Percentiles rank a stretch among this genome's conserved stretches.
These are phyloP conservation scores for Didymosphaeria variabile DNA, from an alignment of 2,329 filamentous ascomycete species.

Conservation along the genomic window DNA sequence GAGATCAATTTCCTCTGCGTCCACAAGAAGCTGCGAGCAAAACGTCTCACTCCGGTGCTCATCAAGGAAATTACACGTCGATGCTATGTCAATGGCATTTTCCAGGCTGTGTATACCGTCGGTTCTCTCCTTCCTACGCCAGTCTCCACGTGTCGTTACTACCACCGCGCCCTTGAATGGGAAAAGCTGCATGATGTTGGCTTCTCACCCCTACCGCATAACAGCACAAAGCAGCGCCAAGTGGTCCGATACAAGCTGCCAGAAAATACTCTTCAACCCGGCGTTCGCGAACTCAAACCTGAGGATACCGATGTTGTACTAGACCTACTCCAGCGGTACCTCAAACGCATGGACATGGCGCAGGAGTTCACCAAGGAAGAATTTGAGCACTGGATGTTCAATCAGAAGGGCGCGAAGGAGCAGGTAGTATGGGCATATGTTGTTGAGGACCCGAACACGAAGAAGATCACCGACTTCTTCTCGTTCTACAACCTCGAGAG, in stretches of 20 bases:
- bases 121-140: constrained; percentile 91
- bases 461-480: constrained; percentile 94
- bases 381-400: constrained; percentile 85
- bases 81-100: constrained; percentile 86
- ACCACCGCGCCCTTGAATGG: constrained; percentile 93
- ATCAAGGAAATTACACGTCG: constrained; percentile 98
- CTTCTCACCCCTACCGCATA: constrained; percentile 86
- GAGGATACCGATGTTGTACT: constrained; percentile 81
- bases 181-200: constrained; percentile 93
- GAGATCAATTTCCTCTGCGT: constrained; percentile 99
- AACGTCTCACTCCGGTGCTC: constrained; percentile 89
- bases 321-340: constrained; percentile 78
- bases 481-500: constrained; percentile 97
- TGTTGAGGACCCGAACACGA: constrained; percentile 73
- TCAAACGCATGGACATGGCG: constrained; percentile 81
- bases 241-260: constrained; percentile 87
- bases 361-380: constrained; percentile 84
- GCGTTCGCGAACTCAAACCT: constrained; percentile 80
- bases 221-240: constrained; percentile 86
- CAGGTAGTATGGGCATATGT: constrained; percentile 95
- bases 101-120: constrained; percentile 95
- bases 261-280: constrained; percentile 73
- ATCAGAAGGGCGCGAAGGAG: constrained; percentile 65
- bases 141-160: constrained; percentile 93
- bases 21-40: constrained; percentile 95